phyloP scores from a whole-genome alignment of 179 eudicot genomes.

The Beta macrorhiza region DNA sequence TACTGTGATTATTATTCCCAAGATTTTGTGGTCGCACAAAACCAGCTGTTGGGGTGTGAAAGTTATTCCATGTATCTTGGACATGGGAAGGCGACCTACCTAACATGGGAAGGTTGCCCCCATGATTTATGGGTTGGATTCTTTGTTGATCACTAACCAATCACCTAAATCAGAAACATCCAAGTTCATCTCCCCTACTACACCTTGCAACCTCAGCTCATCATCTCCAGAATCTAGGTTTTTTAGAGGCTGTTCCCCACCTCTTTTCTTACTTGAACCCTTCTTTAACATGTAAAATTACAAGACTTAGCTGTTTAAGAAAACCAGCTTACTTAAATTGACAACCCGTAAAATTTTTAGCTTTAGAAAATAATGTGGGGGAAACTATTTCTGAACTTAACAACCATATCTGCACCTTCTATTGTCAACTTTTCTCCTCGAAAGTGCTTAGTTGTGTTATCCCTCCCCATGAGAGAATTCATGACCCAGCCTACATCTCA shows the following conservation, averaged over 20 bases:
- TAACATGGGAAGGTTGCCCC: slow-evolving; percentile 26
- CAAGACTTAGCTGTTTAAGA: background rate
- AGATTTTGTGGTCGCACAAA: background rate
- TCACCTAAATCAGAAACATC: background rate
- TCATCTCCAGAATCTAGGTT: background rate
- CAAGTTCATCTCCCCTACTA: background rate
- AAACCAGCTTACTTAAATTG: background rate
- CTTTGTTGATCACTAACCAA: slow-evolving; percentile 11
- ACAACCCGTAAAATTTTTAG: background rate
- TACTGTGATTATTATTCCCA: background rate
- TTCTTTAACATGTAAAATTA: background rate
- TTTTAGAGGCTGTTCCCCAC: background rate
- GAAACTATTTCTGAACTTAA: no score
- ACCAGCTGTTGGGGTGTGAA: slow-evolving; percentile 30
- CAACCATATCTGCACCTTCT: no score
- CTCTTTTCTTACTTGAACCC: background rate
- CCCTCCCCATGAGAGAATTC: no score
- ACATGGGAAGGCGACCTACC: slow-evolving; percentile 24
- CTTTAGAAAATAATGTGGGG: no score
- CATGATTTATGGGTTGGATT: slow-evolving; percentile 27
- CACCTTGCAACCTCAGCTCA: background rate
- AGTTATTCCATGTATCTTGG: slow-evolving; percentile 22
- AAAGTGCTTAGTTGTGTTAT: no score
- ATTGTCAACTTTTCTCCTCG: no score
- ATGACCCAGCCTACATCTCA: no score